A percentile compares a stretch with the other conserved stretches of the same genome.
Conservation (phyloP, 176 grass and related monocot genomes). For the Pontederia paniculata region DNA sequence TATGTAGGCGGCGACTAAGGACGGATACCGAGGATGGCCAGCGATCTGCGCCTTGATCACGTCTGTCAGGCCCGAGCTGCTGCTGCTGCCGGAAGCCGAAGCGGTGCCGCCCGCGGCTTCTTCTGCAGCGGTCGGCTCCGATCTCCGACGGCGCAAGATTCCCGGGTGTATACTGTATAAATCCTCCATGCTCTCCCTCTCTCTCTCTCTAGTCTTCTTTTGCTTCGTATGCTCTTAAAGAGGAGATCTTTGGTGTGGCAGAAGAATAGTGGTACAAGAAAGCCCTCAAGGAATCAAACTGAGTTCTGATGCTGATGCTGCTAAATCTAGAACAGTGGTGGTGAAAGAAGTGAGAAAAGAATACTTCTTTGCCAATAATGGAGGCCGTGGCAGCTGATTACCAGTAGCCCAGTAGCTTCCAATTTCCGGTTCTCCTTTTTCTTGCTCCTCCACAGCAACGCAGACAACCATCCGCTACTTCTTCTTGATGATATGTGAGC, state of each 20-base stretch:
- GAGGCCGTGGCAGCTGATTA: no score
- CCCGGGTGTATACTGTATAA: constrained; percentile 89
- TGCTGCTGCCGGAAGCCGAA: not conserved
- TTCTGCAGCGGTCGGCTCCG: constrained; percentile 20
- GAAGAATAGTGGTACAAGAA: no score
- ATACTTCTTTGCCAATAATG: no score
- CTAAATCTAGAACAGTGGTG: no score
- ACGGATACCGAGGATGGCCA: constrained; percentile 72
- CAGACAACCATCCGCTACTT: no score
- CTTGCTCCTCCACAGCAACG: no score
- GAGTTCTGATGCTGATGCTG: no score
- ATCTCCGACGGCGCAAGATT: constrained; percentile 31
- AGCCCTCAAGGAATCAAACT: no score
- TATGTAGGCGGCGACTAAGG: constrained; percentile 82
- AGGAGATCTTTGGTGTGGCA: not conserved
- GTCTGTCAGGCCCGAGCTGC: constrained; percentile 57
- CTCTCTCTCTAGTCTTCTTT: not conserved
- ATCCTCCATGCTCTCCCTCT: constrained; percentile 53
- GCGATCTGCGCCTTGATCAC: constrained; percentile 94
- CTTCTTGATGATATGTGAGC: no score
- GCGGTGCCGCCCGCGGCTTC: constrained; percentile 7
- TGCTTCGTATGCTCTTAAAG: not conserved
- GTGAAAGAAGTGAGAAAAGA: no score
- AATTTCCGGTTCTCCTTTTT: no score
- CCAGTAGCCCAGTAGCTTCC: no score